Conservation (phyloP, 345 rosid genomes). For the Crucihimalaya himalaica region DNA sequence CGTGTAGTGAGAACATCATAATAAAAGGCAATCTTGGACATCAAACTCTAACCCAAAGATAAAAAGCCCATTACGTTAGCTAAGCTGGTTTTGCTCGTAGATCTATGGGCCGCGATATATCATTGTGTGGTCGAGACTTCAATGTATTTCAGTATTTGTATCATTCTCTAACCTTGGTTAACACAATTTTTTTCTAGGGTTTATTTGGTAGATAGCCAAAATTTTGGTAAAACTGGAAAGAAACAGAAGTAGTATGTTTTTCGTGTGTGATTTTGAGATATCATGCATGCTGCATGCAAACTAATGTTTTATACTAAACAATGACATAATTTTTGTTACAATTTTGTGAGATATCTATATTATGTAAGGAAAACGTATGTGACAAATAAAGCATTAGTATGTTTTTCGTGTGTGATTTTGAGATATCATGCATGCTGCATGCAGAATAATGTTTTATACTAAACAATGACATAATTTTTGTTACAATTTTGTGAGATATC, state of each 20-base stretch:
- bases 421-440: neutral
- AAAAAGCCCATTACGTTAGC: neutral
- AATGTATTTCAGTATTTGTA: neutral
- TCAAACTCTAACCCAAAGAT: neutral
- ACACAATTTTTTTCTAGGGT: neutral
- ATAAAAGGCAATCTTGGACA: neutral
- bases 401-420: neutral
- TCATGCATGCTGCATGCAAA: too few relatives aligned
- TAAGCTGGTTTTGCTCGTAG: constrained; percentile 3
- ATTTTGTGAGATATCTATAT: neutral
- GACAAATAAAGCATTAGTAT: too few relatives aligned
- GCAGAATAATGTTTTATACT: too few relatives aligned
- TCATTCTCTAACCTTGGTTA: neutral
- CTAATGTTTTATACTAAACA: too few relatives aligned
- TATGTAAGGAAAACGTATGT: too few relatives aligned
- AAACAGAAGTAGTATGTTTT: neutral
- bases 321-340: too few relatives aligned
- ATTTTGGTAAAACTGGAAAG: neutral
- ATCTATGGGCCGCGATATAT: neutral
- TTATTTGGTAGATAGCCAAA: neutral
- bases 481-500: neutral
- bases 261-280: neutral
- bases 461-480: neutral
- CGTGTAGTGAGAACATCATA: too few relatives aligned
- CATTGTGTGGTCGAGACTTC: neutral